Evolutionary conservation across 169 alveolate species (phyloP).

Genomic region (Plasmodium gonderi): DNA sequence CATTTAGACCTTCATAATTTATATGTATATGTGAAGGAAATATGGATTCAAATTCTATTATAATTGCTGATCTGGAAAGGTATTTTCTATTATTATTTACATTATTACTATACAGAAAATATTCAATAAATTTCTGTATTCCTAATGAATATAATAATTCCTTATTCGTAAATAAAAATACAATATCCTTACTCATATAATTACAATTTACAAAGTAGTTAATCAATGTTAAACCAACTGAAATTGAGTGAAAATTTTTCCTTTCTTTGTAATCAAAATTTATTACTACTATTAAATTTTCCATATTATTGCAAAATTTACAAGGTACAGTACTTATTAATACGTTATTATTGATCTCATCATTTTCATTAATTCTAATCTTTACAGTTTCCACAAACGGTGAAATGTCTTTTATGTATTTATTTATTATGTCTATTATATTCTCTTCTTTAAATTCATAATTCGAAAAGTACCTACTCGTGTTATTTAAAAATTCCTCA

Average conservation of each 20-base stretch:
- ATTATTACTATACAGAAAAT: constrained; percentile 23
- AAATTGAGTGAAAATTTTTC: constrained; percentile 42
- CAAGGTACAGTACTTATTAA: constrained; percentile 43
- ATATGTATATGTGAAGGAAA: constrained; percentile 65
- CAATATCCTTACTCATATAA: constrained; percentile 72
- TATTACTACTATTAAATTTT: constrained; percentile 60
- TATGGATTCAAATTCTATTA: constrained; percentile 72
- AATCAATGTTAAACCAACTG: constrained; percentile 66
- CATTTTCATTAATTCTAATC: not conserved
- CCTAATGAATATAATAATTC: constrained; percentile 66
- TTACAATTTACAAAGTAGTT: constrained; percentile 42
- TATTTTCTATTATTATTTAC: constrained; percentile 6
- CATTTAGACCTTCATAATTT: constrained; percentile 74
- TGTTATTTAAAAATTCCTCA: constrained; percentile 32
- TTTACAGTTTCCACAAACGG: constrained; percentile 15
- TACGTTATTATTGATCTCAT: constrained; percentile 1
- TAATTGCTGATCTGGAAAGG: constrained; percentile 39
- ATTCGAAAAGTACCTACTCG: constrained; percentile 17
- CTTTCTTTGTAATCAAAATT: constrained; percentile 74
- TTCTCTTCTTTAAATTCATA: constrained; percentile 21
- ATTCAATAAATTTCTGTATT: constrained; percentile 37
- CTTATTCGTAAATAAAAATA: constrained; percentile 67
- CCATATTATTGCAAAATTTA: constrained; percentile 63
- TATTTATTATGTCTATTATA: constrained; percentile 28
- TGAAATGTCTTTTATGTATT: constrained; percentile 12